These are phyloP conservation scores for Obelidium mucronatum DNA, from an alignment of 192 early-diverging fungal genomes.

Conservation along the genomic window DNA sequence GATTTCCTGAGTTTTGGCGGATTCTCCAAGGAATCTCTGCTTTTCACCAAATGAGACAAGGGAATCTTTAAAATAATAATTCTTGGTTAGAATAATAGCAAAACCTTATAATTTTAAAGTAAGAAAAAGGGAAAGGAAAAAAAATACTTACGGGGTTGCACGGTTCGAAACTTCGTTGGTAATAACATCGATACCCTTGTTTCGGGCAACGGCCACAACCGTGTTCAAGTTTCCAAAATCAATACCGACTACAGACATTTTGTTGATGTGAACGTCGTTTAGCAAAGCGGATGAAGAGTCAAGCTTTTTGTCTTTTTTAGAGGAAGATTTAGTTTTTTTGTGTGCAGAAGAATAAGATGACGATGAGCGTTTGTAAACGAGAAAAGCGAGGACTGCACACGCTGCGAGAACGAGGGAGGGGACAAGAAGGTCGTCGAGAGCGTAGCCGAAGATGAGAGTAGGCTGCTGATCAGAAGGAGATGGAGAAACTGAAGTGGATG, in stretches of 20 bases:
- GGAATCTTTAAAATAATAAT: no score
- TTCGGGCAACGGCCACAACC: conserved; percentile 96
- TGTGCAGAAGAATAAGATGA: not conserved
- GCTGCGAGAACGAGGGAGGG: conserved; percentile 30
- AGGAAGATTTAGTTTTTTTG: not conserved
- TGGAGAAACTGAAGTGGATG: not conserved
- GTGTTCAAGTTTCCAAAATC: conserved; percentile 97
- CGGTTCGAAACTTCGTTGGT: conserved; percentile 97
- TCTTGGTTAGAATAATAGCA: conserved; percentile 42
- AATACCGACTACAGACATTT: conserved; percentile 83
- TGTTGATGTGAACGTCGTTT: conserved; percentile 28
- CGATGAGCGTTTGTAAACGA: conserved; percentile 23
- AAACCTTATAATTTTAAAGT: not conserved
- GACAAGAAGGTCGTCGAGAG: conserved; percentile 24
- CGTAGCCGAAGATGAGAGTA: conserved; percentile 1
- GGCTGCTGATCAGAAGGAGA: no score
- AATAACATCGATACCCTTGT: conserved; percentile 98
- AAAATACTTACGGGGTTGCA: conserved; percentile 82
- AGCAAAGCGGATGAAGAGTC: conserved; percentile 32
- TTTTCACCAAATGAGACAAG: conserved; percentile 95
- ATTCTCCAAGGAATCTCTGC: conserved; percentile 94
- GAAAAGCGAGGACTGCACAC: conserved; percentile 33
- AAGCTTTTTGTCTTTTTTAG: conserved; percentile 7
- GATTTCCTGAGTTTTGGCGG: conserved; percentile 91
- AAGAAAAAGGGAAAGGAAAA: not conserved